A percentile compares a stretch with the other conserved stretches of the same genome.
phyloP scores from a whole-genome alignment of 2,329 filamentous ascomycete genomes.

The Nannizziopsis barbatae region DNA sequence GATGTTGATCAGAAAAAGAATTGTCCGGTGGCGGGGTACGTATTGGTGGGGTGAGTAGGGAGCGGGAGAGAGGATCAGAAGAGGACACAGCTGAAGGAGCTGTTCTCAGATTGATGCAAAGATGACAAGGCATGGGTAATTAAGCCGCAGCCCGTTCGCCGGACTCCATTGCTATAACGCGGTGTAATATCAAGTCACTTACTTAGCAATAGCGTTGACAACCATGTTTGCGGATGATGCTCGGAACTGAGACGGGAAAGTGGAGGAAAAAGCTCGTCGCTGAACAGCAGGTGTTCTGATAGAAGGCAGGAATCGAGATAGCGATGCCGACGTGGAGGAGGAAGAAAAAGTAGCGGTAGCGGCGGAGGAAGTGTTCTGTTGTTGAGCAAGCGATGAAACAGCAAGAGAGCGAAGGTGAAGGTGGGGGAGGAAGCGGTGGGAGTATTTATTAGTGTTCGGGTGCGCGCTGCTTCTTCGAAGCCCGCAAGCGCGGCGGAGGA shows the following conservation, averaged over 20 bases:
- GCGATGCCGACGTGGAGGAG: constrained; percentile 9
- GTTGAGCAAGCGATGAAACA: constrained; percentile 2
- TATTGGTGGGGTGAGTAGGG: not conserved
- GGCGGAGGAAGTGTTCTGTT: not conserved
- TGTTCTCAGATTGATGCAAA: not conserved
- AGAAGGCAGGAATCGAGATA: constrained; percentile 8
- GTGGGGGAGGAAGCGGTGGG: not conserved
- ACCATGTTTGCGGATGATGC: constrained; percentile 36
- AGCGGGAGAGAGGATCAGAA: not conserved
- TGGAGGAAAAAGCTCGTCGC: constrained; percentile 23
- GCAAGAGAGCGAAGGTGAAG: not conserved
- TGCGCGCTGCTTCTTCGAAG: not conserved
- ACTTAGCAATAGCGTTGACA: constrained; percentile 36
- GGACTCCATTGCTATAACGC: not conserved
- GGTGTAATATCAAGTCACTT: constrained; percentile 19
- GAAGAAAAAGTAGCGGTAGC: constrained; percentile 11
- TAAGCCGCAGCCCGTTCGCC: too few species aligned
- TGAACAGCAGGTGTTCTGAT: constrained; percentile 7
- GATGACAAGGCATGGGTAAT: not conserved
- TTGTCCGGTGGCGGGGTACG: not conserved
- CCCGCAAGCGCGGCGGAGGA: not conserved
- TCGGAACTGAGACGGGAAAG: constrained; percentile 30
- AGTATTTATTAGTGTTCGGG: not conserved
- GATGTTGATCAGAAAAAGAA: constrained; percentile 5
- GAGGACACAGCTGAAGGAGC: not conserved